Percentiles rank a stretch among this genome's conserved stretches.
Conservation (phyloP, 2,329 filamentous ascomycete species). For the Monilinia laxa region DNA sequence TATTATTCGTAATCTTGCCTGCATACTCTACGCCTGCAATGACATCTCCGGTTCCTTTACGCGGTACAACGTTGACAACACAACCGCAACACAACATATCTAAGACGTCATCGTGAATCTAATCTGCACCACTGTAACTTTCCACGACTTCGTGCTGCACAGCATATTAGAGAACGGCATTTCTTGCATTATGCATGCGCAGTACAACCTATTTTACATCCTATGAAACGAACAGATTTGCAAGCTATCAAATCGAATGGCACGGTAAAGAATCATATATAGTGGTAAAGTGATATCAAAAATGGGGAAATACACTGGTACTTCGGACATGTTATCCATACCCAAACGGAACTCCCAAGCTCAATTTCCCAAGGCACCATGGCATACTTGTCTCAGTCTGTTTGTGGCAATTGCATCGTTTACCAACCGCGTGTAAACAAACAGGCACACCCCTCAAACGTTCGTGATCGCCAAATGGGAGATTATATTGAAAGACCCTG, state of each 20-base stretch:
- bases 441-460: neutral
- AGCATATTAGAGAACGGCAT: neutral
- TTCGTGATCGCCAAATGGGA: neutral
- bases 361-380: neutral
- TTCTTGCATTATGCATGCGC: neutral
- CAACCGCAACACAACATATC: neutral
- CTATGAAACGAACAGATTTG: neutral
- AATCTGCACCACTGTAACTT: neutral
- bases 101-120: neutral
- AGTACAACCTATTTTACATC: neutral
- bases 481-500: constrained; percentile 11
- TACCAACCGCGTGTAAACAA: neutral
- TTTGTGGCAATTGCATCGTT: neutral
- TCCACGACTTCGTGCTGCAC: neutral
- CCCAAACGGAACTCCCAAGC: neutral
- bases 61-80: constrained; percentile 4
- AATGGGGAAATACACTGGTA: neutral
- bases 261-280: neutral
- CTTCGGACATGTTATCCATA: neutral
- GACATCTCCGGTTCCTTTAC: neutral
- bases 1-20: neutral
- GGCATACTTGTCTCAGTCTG: neutral
- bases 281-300: no score
- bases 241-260: neutral
- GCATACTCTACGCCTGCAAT: neutral